Evolutionary conservation across 2,329 filamentous ascomycete genomes (phyloP).

Genomic region (Sporothrix euskadiensis): DNA sequence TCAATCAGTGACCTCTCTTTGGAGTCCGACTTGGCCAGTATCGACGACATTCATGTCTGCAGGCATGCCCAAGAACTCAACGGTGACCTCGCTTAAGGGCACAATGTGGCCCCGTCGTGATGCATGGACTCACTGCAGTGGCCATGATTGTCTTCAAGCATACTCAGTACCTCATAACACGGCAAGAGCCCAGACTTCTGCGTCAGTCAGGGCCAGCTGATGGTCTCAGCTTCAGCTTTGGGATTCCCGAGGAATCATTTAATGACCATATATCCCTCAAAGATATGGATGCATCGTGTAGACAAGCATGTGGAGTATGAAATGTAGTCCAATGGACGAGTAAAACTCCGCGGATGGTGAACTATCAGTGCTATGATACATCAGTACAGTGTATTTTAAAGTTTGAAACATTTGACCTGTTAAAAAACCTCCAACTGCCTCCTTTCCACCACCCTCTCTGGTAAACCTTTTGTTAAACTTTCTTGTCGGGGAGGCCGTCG

Average conservation of each 20-base stretch:
- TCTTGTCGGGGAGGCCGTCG: slow-evolving; percentile 3
- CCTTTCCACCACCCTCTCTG: background rate
- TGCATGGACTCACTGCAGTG: background rate
- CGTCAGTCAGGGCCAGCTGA: background rate
- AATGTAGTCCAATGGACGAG: background rate
- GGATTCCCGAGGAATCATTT: background rate
- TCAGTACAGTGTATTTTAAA: background rate
- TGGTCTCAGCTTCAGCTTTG: background rate
- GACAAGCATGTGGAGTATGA: background rate
- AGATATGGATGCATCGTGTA: background rate
- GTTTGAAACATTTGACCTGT: background rate
- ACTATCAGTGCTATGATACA: background rate
- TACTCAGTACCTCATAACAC: background rate
- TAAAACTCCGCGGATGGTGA: background rate
- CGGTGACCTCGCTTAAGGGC: background rate
- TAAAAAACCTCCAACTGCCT: background rate
- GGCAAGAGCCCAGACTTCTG: background rate
- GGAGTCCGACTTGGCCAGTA: background rate
- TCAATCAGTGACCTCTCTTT: background rate
- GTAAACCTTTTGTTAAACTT: background rate
- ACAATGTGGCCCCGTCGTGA: background rate
- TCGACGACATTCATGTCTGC: too few relatives aligned
- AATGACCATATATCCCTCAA: background rate
- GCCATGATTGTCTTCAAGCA: background rate
- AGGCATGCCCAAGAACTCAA: background rate